Evolutionary conservation across 169 alveolate genomes (phyloP), one percentile per base, ranked within the genome.

Genomic region (Amoebophrya sp.): DNA sequence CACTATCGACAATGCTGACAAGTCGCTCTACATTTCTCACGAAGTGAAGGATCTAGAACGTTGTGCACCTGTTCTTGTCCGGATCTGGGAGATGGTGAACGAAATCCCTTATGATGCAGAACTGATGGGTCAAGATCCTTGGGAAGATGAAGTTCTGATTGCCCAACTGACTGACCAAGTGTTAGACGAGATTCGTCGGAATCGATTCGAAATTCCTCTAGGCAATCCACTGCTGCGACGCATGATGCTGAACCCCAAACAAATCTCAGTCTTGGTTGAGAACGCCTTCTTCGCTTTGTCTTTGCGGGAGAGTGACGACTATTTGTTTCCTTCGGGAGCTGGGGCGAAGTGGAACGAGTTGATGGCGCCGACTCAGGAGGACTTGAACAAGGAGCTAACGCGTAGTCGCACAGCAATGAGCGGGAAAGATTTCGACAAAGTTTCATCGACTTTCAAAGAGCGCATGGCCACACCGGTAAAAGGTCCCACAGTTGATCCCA

Each of bases 1-100:
- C 78, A 40, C 41, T 29, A 18, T 89, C 41, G 91, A 89, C 91
- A 89, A 89, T 33, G 91, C 91, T 14, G 41, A 12, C 14, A 89
- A 23, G 91, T 6, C 40, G 0, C 78, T 89, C 65, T 89, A 89
- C 78, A 41, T 89, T 0, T 89, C 91, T 3, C 91, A 89, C 55
- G 41, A 26, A 0, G 41, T 89, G 41, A 29, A 12, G 34, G 78
- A 41, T 33, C 0, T 89, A 40, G 33, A 41, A 40, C 2, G 26
- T 2, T 89, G 41, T 39, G 40, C 38, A 26, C 38, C 29, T 0
- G 39, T 89, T 39, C 29, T 89, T n/a, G 41, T 89, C 36, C 78
- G 78, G 41, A 89, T 89, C 18, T 89, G 91, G 91, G 55, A 12
- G 76, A 53, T 14, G 39, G 91, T 41, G 41, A 40, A 89, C 40